Evolutionary conservation across 305 asterid species (phyloP).

Genomic region (Fraxinus latifolia): DNA sequence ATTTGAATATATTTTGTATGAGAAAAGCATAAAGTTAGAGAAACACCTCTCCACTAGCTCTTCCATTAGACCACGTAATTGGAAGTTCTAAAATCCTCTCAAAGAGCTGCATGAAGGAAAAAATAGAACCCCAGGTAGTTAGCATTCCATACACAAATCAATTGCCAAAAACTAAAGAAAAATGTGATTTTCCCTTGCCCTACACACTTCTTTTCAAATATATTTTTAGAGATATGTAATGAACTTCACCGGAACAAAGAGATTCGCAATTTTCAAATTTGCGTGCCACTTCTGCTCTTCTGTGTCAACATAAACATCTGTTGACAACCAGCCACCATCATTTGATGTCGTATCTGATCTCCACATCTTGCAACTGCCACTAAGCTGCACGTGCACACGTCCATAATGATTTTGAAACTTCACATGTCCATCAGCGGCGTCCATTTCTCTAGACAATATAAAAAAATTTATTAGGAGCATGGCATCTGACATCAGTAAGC

Average conservation of each 20-base stretch:
- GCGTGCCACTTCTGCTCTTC: constrained; percentile 97
- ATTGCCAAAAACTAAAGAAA: constrained; percentile 19
- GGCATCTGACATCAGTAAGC: constrained; percentile 36
- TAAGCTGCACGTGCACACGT: constrained; percentile 81
- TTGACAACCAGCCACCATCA: constrained; percentile 98
- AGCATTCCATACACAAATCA: constrained; percentile 20
- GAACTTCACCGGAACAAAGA: constrained; percentile 86
- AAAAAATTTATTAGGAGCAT: constrained; percentile 34
- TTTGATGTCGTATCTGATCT: constrained; percentile 69
- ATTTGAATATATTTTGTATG: constrained; percentile 20
- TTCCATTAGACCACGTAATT: constrained; percentile 83
- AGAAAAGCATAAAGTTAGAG: constrained; percentile 38
- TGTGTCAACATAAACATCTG: constrained; percentile 90
- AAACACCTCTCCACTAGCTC: constrained; percentile 99
- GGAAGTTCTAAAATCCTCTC: constrained; percentile 96
- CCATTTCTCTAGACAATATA: constrained; percentile 80
- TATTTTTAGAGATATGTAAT: constrained; percentile 20
- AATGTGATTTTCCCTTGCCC: constrained; percentile 11
- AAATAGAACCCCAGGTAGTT: constrained; percentile 21
- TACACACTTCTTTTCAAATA: background rate
- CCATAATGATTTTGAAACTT: constrained; percentile 82
- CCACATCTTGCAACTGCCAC: constrained; percentile 95
- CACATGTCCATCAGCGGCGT: constrained; percentile 68
- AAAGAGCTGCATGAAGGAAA: constrained; percentile 63
- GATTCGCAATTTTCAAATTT: constrained; percentile 80